A percentile compares a stretch with the other conserved stretches of the same genome.
These are phyloP conservation scores for Auricularia auricula-judae DNA, from an alignment of 768 basidiomycete species.

Conservation along the genomic window DNA sequence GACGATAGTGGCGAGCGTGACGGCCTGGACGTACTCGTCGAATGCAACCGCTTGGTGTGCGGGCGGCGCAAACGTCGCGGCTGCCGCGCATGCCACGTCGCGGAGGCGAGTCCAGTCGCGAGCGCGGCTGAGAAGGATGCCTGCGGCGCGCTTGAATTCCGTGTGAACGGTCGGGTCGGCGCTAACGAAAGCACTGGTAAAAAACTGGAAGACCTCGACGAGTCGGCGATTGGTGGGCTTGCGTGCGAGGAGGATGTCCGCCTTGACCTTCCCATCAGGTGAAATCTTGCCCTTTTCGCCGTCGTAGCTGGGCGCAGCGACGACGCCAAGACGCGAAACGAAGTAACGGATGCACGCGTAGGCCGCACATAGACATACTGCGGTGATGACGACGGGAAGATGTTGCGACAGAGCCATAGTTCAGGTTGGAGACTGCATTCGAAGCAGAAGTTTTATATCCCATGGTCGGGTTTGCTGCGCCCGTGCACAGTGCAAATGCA, in stretches of 20 bases:
- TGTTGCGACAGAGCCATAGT: too few relatives aligned
- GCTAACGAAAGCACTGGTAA: constrained; percentile 45
- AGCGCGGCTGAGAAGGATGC: constrained; percentile 19
- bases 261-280: not conserved
- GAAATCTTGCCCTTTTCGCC: not conserved
- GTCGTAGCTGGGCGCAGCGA: not conserved
- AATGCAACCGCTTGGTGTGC: constrained; percentile 15
- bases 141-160: constrained; percentile 22
- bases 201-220: not conserved
- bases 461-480: too few relatives aligned
- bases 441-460: too few relatives aligned
- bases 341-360: too few relatives aligned
- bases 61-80: constrained; percentile 6
- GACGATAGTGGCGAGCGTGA: constrained; percentile 15
- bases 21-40: constrained; percentile 31
- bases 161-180: constrained; percentile 23
- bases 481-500: too few relatives aligned
- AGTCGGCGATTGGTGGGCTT: not conserved
- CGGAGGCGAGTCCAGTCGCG: constrained; percentile 27
- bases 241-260: not conserved
- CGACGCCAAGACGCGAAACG: too few relatives aligned
- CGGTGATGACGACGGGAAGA: too few relatives aligned
- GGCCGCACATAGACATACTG: too few relatives aligned
- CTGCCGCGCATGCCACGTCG: constrained; percentile 19
- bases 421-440: too few relatives aligned